Base-by-base conservation (phyloP, 139 green algal species). In the Bryopsis sp. region DNA sequence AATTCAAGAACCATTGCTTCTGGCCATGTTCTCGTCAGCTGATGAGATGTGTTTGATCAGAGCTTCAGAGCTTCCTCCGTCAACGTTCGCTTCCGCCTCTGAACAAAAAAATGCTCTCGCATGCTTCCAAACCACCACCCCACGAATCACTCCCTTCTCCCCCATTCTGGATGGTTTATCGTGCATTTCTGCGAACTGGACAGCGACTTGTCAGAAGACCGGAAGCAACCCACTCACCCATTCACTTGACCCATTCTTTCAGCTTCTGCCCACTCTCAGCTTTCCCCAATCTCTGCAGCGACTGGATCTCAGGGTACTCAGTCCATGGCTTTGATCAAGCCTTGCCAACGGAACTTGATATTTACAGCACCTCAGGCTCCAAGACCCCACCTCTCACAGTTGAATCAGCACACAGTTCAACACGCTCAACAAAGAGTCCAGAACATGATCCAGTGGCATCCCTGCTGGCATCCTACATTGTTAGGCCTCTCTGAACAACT, bases 321-420 rank as follows among this genome's bases (percentile, higher is more conserved):
- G 71, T 92, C 84, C 90, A 99, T 97, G 39, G 85, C 80, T 8
- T 75, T 67, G 0, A 94, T 37, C 31, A 98, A 80, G 65, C 97
- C 88, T 0, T 75, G 70, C 2, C 64, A 66, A 5, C 90, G 75
- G 85, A 94, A 99, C 82, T 99, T 99, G 78, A 99, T 98, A 79
- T 99, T 94, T 37, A 97, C 91, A 48, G 97, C 84, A 35, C 93
- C 95, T 97, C 90, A 0, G 95, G 90, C 82, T 99, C 95, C 48
- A 99, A 82, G 31, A 99, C 92, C 5, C 85, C 90, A 3, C 94
- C 95, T 1, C 91, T 80, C 19, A 82, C 84, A 31, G 60, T 78
- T 19, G 78, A 77, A 71, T 95, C 90, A 0, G 89, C 89, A 67
- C 91, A 96, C 79, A 91, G 86, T 81, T 96, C 87, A 37, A 92